Evolutionary conservation across 768 basidiomycete species (phyloP), one percentile per base, ranked within the genome.

Genomic region (Kwoniella bestiolae): DNA sequence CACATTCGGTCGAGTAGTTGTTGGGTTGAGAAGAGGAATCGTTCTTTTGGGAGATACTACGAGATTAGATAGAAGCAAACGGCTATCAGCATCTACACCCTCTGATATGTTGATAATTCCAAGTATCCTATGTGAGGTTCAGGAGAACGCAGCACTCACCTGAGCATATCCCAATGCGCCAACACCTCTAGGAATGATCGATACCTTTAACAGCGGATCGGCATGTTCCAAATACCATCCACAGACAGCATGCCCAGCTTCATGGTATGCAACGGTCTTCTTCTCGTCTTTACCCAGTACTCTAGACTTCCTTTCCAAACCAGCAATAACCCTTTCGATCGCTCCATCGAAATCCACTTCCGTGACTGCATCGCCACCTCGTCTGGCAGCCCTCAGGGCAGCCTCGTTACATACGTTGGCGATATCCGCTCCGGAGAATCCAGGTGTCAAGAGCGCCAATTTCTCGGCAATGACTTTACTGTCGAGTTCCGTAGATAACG

Each of bases 401-500:
- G 93, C 93, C 81, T 99, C 96, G 80, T 99, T 99, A 80, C 93
- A 96, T 21, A 98, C 95, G 74, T 99, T 99, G 66, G 96, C 96
- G 71, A 99, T 95, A 78, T 99, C 96, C 2, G 96, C 96, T 70
- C 96, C 96, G 14, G 94, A 96, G 83, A 99, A 98, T 0, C 96
- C 96, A 21, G 96, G 95, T 0, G 96, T 98, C 45, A 98, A 87
- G 21, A 97, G 91, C 3, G 91, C 93, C 57, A 99, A 87, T 82
- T 97, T 97, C 76, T 94, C 91, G 2, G 94, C 89, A 65, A 97
- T 86, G 18, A 82, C 78, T 7, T 77, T 69, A 55, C 70, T 44
- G 14, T 64, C 41, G 60, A 83, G 56, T 12, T 77, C 69, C 9
- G 67, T 32, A 35, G 87, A 82, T 6, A 97, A 86, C 45, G 87